Percentiles rank a stretch among this genome's conserved stretches.
Conservation (phyloP, 306 rosid species). For the Lupinus albus region DNA sequence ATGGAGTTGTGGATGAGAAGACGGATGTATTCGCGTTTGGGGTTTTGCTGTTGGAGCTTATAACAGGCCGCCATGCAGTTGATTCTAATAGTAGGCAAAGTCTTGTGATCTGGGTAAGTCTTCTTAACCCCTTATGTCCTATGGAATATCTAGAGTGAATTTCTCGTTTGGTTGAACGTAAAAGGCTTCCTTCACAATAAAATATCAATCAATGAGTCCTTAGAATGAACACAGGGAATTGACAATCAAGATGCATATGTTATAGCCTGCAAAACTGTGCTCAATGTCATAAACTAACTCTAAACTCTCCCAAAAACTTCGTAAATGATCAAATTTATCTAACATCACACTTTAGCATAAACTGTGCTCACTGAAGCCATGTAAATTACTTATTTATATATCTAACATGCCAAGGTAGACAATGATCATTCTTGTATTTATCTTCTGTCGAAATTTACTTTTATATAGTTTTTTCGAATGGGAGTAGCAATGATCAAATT, state of each 20-base stretch:
- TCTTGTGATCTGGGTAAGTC: constrained; percentile 83
- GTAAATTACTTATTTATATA: too few relatives aligned
- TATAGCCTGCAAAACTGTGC: too few relatives aligned
- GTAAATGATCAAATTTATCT: too few relatives aligned
- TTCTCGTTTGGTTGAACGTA: neutral
- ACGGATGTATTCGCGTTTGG: constrained; percentile 91
- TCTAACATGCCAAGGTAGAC: neutral
- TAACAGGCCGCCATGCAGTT: constrained; percentile 94
- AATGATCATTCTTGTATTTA: too few relatives aligned
- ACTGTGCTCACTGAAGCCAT: too few relatives aligned
- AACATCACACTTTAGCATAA: too few relatives aligned
- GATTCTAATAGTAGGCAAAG: constrained; percentile 79
- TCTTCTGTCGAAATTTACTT: neutral
- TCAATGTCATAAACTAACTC: too few relatives aligned
- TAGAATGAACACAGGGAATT: constrained; percentile 5
- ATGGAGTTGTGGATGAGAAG: constrained; percentile 90
- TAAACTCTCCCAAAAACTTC: too few relatives aligned
- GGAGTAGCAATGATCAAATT: neutral
- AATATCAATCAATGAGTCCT: neutral
- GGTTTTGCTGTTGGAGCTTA: constrained; percentile 82
- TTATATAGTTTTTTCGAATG: neutral
- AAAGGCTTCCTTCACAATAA: neutral
- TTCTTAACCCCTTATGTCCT: neutral
- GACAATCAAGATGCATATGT: neutral
- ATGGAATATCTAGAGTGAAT: neutral